Base-by-base conservation (phyloP, 768 basidiomycete species). In the Lactarius vividus region DNA sequence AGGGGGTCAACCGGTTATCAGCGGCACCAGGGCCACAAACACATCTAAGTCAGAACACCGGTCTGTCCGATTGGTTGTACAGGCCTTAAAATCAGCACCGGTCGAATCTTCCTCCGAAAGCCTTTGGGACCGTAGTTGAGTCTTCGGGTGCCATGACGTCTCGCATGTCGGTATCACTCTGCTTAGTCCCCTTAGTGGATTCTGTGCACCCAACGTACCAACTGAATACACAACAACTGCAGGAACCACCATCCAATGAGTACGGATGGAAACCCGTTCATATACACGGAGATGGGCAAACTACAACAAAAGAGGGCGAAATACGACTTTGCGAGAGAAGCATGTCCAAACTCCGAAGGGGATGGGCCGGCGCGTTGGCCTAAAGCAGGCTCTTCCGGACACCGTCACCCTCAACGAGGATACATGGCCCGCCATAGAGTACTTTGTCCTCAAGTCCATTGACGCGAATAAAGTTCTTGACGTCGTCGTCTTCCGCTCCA, bases 381-480 rank as follows among this genome's bases (percentile, higher is more conserved):
- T 66, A 69, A 20, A 68, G 60, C 46, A 63, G 52, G 61, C 67
- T 65, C 29, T 53, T 71, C 61, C 61, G 66, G 35, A 89, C 77
- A 23, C 76, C 79, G 69, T 92, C 92, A 5, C 94, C 94, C 65
- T 88, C 82, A 20, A 87, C 85, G 59, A 96, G 82, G 44, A 96
- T 81, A 73, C 94, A 96, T 11, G 91, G 88, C 11, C 94, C 94
- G 31, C 90, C 88, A 73, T 84, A 85, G 58, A 96, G 83, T n/a
- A 91, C 89, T 65, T 81, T 81, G 72, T 86, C 86, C 39, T 79
- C 76, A 69, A 94, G 75, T 4, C 80, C 83, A 59, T 88, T 86
- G 64, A 86, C 83, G 46, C 84, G 81, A 73, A 95, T 86, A 71
- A 83, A 95, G 18, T 79, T 72, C 18, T 80, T 75, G 56, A 94